phyloP scores from a whole-genome alignment of 2,329 filamentous ascomycete genomes.

The Pseudocercospora musae region DNA sequence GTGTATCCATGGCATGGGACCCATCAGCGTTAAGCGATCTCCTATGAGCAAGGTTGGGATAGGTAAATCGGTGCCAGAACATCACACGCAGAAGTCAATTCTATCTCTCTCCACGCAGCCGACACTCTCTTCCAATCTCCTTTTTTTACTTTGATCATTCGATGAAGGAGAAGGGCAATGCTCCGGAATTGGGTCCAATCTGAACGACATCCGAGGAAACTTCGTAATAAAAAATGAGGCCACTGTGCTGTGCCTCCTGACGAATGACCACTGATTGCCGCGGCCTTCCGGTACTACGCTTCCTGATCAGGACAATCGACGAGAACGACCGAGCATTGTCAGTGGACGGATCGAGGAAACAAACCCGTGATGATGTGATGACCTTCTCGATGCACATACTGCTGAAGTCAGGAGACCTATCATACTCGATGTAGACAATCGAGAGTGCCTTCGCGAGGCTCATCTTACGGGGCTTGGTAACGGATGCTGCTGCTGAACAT shows the following conservation, averaged over 20 bases:
- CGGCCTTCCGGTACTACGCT: not conserved
- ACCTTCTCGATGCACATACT: not conserved
- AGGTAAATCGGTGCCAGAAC: not conserved
- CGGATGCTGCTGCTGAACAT: not conserved
- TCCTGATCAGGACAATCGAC: not conserved
- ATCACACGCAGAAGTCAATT: not conserved
- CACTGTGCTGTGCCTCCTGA: not conserved
- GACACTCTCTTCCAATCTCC: not conserved
- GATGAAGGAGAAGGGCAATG: not conserved
- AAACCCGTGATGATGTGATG: not conserved
- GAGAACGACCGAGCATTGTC: not conserved
- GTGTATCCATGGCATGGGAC: conserved; percentile 1
- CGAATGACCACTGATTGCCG: not conserved
- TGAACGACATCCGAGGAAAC: not conserved
- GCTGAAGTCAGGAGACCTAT: not conserved
- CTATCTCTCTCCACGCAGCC: not conserved
- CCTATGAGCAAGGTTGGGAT: not conserved
- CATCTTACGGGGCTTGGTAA: not conserved
- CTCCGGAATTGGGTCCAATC: not conserved
- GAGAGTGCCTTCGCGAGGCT: not conserved
- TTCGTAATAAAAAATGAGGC: not conserved
- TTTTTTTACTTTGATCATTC: not conserved
- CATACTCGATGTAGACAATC: not conserved
- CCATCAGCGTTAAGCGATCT: conserved; percentile 5
- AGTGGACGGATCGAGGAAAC: not conserved